These are phyloP conservation scores for Odontarrhena argentea DNA, from an alignment of 345 rosid species.

Conservation along the genomic window DNA sequence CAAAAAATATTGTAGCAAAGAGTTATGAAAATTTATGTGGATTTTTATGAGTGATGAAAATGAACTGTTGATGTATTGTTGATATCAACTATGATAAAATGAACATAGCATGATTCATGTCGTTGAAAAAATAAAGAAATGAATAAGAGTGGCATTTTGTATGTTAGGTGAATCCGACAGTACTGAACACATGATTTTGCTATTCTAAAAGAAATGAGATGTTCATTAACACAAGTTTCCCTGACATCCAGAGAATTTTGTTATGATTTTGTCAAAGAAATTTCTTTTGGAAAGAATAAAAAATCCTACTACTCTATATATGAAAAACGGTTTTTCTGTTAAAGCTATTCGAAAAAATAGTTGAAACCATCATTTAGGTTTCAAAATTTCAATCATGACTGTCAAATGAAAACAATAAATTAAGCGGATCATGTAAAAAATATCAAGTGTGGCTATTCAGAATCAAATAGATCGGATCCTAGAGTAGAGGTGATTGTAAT, in stretches of 20 bases:
- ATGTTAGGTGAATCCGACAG: constrained; percentile 19
- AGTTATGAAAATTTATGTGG: too few species aligned
- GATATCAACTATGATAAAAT: neutral
- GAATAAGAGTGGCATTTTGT: constrained; percentile 14
- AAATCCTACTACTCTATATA: neutral
- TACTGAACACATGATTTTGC: constrained; percentile 1
- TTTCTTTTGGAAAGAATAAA: neutral
- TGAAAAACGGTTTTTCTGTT: too few species aligned
- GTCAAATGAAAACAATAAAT: too few species aligned
- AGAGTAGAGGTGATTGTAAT: too few species aligned
- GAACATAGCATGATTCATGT: too few species aligned
- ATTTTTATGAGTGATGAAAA: constrained; percentile 7
- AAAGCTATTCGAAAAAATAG: too few species aligned
- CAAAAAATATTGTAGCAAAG: too few species aligned
- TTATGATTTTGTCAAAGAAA: constrained; percentile 8
- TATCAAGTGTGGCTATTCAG: too few species aligned
- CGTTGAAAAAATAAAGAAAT: neutral
- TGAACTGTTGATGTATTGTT: constrained; percentile 12
- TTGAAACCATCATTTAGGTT: too few species aligned
- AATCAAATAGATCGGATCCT: too few species aligned
- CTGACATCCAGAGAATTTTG: constrained; percentile 2
- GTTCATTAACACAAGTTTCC: neutral
- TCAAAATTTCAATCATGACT: too few species aligned
- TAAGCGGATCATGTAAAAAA: too few species aligned
- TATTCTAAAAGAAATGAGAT: neutral